These are phyloP conservation scores for Gracilariopsis chorda DNA, from an alignment of 23 red algal species.

Conservation along the genomic window DNA sequence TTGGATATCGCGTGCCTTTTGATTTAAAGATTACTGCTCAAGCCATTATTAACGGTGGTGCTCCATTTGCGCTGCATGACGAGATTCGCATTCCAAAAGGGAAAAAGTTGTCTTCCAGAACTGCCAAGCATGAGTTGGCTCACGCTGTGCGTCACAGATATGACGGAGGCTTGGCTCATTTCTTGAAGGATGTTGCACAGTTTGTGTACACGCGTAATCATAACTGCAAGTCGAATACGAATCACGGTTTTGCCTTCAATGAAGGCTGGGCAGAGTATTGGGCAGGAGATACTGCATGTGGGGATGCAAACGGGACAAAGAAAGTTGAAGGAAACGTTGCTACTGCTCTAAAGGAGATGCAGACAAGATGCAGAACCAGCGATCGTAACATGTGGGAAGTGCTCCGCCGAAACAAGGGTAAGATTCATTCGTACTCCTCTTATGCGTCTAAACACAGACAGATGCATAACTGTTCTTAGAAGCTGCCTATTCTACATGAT, in stretches of 20 bases:
- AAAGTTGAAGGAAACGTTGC: slow-evolving; percentile 11
- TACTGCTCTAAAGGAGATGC: neutral
- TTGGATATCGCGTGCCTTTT: slow-evolving; percentile 2
- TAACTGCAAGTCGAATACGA: neutral
- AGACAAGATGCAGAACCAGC: neutral
- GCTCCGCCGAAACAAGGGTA: neutral
- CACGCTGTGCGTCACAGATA: slow-evolving; percentile 27
- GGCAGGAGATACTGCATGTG: neutral
- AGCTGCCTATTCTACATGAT: too few species aligned
- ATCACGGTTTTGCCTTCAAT: slow-evolving; percentile 14
- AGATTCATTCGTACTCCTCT: neutral
- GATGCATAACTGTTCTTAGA: too few species aligned
- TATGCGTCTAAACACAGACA: neutral
- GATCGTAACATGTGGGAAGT: slow-evolving; percentile 38
- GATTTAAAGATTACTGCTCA: neutral
- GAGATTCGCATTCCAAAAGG: slow-evolving; percentile 18
- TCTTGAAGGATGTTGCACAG: neutral
- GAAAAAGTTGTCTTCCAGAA: neutral
- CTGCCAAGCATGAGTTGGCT: slow-evolving; percentile 24
- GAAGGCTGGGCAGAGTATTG: slow-evolving; percentile 37
- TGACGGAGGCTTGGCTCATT: neutral
- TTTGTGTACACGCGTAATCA: slow-evolving; percentile 8
- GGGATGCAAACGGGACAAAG: neutral
- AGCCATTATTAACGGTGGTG: neutral
- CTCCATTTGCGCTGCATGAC: neutral